Evolutionary conservation across 169 alveolate genomes (phyloP), one percentile per base, ranked within the genome.

Genomic region (Plasmodium falciparum): DNA sequence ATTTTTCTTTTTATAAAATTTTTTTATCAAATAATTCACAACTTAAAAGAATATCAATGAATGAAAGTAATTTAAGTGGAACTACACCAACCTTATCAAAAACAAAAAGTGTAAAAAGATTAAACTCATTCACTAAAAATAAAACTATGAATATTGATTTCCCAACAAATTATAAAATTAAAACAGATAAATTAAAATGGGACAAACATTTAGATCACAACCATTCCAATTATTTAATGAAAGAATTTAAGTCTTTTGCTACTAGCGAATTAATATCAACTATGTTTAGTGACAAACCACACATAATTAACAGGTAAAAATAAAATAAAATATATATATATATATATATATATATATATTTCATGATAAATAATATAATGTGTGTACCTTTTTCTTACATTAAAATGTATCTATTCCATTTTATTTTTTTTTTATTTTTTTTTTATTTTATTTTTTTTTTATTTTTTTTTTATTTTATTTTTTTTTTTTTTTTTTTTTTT

Each of bases 81-180:
- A 52, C 90, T 4, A 66, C 72, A 15, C 76, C 89, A 12, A 52
- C 74, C 0, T n/a, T 71, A 33, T 59, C 88, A 6, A 71, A 56
- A 47, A 45, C 92, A n/a, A 70, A 65, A 73, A 85, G 69, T 50
- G 43, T 71, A 13, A 85, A 85, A 17, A 54, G 83, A 20, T 56
- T 71, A 26, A 85, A 66, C 43, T 71, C 83, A 20, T 61, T 71
- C n/a, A 71, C 22, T 29, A 85, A 85, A 33, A 71, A 39, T 7
- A 85, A 85, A 66, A 56, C 49, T 0, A 5, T 71, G n/a, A 85
- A 85, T 52, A 70, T 85, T 13, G 92, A 85, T n/a, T 85, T 85
- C 17, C 92, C 92, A n/a, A 39, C 88, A 3, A 12, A 85, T 52
- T 74, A 85, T 52, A 85, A 85, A 71, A 85, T 85, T 59, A 85